These are phyloP conservation scores for Penicillium sp. DNA, from an alignment of 2,329 filamentous ascomycete species.

Conservation along the genomic window DNA sequence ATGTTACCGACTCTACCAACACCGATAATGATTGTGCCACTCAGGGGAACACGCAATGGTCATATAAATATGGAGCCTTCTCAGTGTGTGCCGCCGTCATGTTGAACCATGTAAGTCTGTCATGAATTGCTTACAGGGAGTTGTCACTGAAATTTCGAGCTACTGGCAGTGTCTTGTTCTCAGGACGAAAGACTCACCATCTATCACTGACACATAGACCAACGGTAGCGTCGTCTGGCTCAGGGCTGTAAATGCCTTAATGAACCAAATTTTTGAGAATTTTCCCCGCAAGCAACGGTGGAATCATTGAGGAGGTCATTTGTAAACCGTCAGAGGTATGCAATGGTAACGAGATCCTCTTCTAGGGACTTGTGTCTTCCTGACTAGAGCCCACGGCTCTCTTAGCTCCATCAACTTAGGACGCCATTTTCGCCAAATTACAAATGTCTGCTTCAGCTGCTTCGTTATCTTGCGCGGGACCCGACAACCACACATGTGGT, in stretches of 20 bases:
- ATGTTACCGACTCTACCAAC: constrained; percentile 64
- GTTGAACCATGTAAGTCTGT: constrained; percentile 59
- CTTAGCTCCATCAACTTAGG: constrained; percentile 59
- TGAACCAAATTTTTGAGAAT: constrained; percentile 47
- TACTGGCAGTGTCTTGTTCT: not conserved
- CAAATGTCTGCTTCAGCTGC: constrained; percentile 59
- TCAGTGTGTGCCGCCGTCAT: constrained; percentile 62
- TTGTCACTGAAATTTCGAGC: not conserved
- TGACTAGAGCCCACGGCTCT: constrained; percentile 63
- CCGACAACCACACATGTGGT: constrained; percentile 49
- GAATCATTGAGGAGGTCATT: constrained; percentile 52
- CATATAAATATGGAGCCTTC: constrained; percentile 63
- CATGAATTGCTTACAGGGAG: not conserved
- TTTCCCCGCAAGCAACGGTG: constrained; percentile 38
- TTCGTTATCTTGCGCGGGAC: constrained; percentile 58
- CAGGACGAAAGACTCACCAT: not conserved
- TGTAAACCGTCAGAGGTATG: constrained; percentile 64
- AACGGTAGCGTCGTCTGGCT: constrained; percentile 56
- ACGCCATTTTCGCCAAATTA: constrained; percentile 58
- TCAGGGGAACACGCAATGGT: constrained; percentile 63
- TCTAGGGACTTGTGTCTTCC: constrained; percentile 69
- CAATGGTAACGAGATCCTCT: constrained; percentile 55
- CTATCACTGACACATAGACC: constrained; percentile 32
- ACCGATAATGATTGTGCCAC: constrained; percentile 55
- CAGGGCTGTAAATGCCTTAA: constrained; percentile 55